Evolutionary conservation across 2,329 filamentous ascomycete species (phyloP).

Genomic region (Ophiostoma himal-ulmi): DNA sequence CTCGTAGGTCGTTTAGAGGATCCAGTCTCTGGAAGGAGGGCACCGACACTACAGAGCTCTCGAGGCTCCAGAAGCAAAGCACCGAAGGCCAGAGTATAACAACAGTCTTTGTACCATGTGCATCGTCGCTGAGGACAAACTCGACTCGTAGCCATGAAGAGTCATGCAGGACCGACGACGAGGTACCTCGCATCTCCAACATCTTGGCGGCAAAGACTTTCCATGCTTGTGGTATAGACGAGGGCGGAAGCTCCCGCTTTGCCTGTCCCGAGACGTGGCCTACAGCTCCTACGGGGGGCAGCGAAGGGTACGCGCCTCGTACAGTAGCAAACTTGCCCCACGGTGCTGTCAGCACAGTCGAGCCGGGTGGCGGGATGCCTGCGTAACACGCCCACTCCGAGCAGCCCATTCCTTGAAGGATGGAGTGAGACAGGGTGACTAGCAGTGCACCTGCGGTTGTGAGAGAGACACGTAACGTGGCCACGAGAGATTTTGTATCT

Average conservation of each 20-base stretch:
- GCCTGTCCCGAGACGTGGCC: conserved; percentile 10
- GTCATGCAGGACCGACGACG: conserved; percentile 39
- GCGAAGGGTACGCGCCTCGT: conserved; percentile 31
- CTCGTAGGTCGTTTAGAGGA: conserved; percentile 21
- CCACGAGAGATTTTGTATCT: conserved; percentile 36
- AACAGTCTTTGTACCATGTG: conserved; percentile 39
- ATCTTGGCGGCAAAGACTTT: conserved; percentile 44
- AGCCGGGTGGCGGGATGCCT: conserved; percentile 38
- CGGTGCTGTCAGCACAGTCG: conserved; percentile 49
- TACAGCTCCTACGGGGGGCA: background rate
- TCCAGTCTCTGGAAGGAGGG: conserved; percentile 23
- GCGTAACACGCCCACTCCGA: conserved; percentile 41
- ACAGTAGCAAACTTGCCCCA: conserved; percentile 46
- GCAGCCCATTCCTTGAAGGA: conserved; percentile 43
- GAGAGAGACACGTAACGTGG: conserved; percentile 49
- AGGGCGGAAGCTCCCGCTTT: conserved; percentile 11
- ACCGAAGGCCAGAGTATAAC: conserved; percentile 50
- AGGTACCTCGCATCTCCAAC: conserved; percentile 46
- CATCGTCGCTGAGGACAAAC: conserved; percentile 36
- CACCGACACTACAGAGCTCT: conserved; percentile 12
- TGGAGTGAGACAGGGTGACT: conserved; percentile 44
- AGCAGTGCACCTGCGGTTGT: conserved; percentile 52
- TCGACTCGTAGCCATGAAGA: conserved; percentile 47
- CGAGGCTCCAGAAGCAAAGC: conserved; percentile 46
- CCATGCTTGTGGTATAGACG: conserved; percentile 23